Conservation (phyloP, 1,139 yeast species). For the Lodderomyces beijingensis region DNA sequence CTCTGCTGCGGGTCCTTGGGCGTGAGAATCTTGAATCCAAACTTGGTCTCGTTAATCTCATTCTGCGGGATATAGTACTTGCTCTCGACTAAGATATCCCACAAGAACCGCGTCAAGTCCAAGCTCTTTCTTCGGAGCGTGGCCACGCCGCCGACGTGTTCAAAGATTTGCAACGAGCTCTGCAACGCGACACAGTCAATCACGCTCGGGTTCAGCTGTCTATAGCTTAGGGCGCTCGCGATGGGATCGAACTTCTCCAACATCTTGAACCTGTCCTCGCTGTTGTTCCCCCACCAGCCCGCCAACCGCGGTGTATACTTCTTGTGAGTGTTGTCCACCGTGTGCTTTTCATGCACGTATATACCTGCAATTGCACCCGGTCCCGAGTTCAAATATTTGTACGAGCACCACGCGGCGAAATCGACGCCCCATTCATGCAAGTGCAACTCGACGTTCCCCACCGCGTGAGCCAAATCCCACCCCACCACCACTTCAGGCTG, state of each 20-base stretch:
- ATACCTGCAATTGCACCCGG: constrained; percentile 91
- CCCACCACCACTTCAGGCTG: constrained; percentile 60
- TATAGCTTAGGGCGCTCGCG: constrained; percentile 75
- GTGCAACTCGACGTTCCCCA: constrained; percentile 72
- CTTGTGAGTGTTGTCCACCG: constrained; percentile 27
- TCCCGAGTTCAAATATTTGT: constrained; percentile 86
- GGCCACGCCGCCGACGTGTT: constrained; percentile 60
- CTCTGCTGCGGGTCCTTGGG: constrained; percentile 55
- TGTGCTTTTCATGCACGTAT: constrained; percentile 58
- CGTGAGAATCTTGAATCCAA: constrained; percentile 67
- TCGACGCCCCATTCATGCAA: constrained; percentile 89
- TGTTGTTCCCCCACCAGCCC: constrained; percentile 97
- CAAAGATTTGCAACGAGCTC: constrained; percentile 61
- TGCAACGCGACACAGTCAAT: constrained; percentile 71
- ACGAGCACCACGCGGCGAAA: constrained; percentile 93
- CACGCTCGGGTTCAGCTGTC: constrained; percentile 92
- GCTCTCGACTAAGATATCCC: constrained; percentile 40
- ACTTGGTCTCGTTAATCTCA: constrained; percentile 16
- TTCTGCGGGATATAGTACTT: constrained; percentile 37
- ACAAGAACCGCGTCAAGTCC: constrained; percentile 54
- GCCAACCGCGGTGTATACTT: constrained; percentile 65
- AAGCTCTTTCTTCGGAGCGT: constrained; percentile 54
- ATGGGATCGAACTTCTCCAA: constrained; percentile 74
- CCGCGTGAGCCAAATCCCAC: constrained; percentile 97
- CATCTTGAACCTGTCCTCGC: constrained; percentile 72